Evolutionary conservation across 164 flowering plant genomes (phyloP), one percentile per base, ranked within the genome.

Genomic region (Vitis amurensis): DNA sequence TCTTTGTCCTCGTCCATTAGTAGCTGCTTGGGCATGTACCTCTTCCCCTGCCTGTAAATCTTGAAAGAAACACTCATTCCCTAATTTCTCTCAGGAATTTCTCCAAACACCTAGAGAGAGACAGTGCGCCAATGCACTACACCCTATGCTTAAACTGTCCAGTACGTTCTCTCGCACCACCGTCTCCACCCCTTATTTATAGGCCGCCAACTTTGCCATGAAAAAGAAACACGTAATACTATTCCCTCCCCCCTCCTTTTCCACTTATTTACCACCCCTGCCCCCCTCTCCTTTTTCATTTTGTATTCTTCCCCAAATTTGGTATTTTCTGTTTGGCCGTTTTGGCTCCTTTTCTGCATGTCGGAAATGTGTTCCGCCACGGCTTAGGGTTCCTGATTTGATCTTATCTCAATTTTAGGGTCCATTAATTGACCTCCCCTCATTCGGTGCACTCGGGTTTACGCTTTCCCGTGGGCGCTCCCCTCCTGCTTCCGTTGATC

Each of bases 31-130:
- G 77, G 81, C 10, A 53, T 56, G 69, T 73, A 77, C 73, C 81
- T 70, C 15, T 71, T 75, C 11, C 84, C 79, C 19, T 55, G 30
- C 65, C 58, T 80, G 7, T 79, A 61, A 12, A 80, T 57, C 77
- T 80, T 70, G 73, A 80, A 80, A 10, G 81, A 80, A 19, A 80
- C 66, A 55, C 84, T 81, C 84, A 80, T 80, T 23, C 44, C 27
- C 49, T 52, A 59, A 59, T 15, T 68, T 52, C 73, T 23, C 11
- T 48, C 49, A 52, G 55, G n/a, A 64, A 59, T 59, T 50, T 64
- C 58, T 15, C 5, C 58, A 51, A 61, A 55, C 66, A 62, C 60
- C 51, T 59, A 31, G 51, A n/a, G 47, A 23, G 49, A 51, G 58
- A 50, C 23, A 68, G 62, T 23, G 27, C 27, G 27, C 27, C 27